Conservation (phyloP, 768 basidiomycete genomes). For the Boletus rubescentipes region DNA sequence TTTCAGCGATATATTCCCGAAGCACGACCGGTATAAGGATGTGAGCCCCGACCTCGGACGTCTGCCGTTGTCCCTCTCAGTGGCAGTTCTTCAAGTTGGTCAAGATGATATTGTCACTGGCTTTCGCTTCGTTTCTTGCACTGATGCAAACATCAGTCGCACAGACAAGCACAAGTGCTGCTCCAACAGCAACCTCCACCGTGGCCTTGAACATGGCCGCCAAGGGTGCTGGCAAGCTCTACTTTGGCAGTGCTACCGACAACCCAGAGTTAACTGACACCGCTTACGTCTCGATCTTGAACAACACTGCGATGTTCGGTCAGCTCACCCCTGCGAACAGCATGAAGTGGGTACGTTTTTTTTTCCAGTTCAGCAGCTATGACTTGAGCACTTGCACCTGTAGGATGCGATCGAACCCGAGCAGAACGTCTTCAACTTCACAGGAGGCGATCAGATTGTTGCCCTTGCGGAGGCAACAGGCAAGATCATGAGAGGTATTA, state of each 20-base stretch:
- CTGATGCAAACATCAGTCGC: not conserved
- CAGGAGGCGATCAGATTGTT: slow-evolving; percentile 20
- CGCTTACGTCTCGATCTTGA: slow-evolving; percentile 10
- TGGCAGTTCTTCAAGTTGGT: no score
- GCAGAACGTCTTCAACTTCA: slow-evolving; percentile 25
- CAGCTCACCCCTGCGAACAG: slow-evolving; percentile 22
- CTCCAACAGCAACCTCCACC: not conserved
- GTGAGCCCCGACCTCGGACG: not conserved
- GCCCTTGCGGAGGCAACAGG: slow-evolving; percentile 20
- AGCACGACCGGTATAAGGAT: not conserved
- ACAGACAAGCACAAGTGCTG: not conserved
- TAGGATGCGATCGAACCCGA: slow-evolving; percentile 25
- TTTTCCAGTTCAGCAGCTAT: not conserved
- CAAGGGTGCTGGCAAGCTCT: slow-evolving; percentile 40
- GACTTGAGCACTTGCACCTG: not conserved
- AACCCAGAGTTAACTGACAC: slow-evolving; percentile 44
- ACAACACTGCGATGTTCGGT: slow-evolving; percentile 13
- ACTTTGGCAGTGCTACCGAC: slow-evolving; percentile 50
- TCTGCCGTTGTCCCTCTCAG: not conserved
- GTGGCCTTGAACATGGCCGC: slow-evolving; percentile 36
- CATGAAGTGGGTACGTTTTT: slow-evolving; percentile 22
- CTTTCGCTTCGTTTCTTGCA: slow-evolving; percentile 6
- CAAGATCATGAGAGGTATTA: slow-evolving; percentile 20
- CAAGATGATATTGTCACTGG: slow-evolving; percentile 1
- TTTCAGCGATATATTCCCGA: not conserved